Base-by-base conservation (phyloP, 306 rosid species). In the Sicyos edulis region DNA sequence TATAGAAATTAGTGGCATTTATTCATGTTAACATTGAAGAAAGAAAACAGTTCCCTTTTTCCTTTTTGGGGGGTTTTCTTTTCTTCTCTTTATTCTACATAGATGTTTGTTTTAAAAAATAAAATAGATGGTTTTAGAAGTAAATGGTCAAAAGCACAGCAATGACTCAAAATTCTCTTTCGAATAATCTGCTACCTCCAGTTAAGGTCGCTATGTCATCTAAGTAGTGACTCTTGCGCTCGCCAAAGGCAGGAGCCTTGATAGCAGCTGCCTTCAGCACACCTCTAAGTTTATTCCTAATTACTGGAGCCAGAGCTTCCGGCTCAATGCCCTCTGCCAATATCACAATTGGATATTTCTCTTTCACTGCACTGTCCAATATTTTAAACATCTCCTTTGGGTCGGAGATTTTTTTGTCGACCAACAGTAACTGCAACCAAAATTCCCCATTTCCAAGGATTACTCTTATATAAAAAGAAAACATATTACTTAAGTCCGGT, bases 241-340 rank as follows among this genome's bases (percentile, higher is more conserved):
- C 96, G 16, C 93, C 93, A n/a, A 92, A 92, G 73, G 96, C 90
- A 24, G 96, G 98, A 75, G 96, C 98, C 81, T 90, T 92, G 71
- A 87, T 83, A 73, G 96, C 98, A 42, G 84, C 96, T 66, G 87
- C 98, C 86, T 87, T 84, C 67, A 90, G 85, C 57, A 80, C 85
- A 22, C 98, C 96, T 72, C 61, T 85, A 59, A 92, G 92, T 81
- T 92, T 92, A 75, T 92, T 92, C 86, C 86, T 87, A 67, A 92
- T 86, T 22, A 92, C 78, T n/a, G 93, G 96, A 83, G 96, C 95
- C 50, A 92, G 80, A 74, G 96, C 96, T 84, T 87, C 90, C 79
- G 80, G 86, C 77, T 84, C 96, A 79, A 92, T 84, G 64, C 85
- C 91, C 78, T 90, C 98, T 24, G 96, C 96, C 84, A 92, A 84